These are phyloP conservation scores for Verticillium alfalfae DNA, from an alignment of 2,329 filamentous ascomycete genomes.

Conservation along the genomic window DNA sequence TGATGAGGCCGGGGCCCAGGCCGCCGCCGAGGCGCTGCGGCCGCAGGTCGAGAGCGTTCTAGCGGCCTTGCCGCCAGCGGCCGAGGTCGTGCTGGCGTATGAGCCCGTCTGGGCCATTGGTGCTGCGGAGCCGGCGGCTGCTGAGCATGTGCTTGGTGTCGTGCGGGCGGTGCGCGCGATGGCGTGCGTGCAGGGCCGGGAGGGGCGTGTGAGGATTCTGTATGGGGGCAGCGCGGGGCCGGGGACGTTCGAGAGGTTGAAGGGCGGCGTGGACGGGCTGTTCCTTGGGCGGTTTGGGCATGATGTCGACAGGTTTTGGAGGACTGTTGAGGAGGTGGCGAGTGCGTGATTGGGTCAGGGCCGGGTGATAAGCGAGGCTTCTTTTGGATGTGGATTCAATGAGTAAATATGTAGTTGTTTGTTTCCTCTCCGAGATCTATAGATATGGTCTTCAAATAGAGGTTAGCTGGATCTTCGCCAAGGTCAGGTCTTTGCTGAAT, in stretches of 20 bases:
- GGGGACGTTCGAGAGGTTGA: conserved; percentile 64
- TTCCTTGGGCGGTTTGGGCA: conserved; percentile 81
- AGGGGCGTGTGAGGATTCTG: conserved; percentile 60
- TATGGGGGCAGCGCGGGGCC: conserved; percentile 83
- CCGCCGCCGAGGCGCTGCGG: conserved; percentile 61
- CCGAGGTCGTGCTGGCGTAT: conserved; percentile 74
- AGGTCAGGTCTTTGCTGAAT: too few species aligned
- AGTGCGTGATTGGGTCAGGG: not conserved
- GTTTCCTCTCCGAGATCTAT: too few species aligned
- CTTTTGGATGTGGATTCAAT: too few species aligned
- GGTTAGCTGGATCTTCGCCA: too few species aligned
- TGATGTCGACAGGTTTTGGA: conserved; percentile 64
- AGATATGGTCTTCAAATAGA: too few species aligned
- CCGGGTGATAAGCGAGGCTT: too few species aligned
- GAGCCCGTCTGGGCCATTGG: conserved; percentile 90
- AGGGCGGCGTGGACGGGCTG: conserved; percentile 68
- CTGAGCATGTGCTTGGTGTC: conserved; percentile 68
- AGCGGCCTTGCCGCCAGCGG: conserved; percentile 50
- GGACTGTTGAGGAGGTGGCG: conserved; percentile 68
- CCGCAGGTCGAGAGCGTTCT: conserved; percentile 62
- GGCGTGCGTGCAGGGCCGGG: conserved; percentile 43
- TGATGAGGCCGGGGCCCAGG: conserved; percentile 35
- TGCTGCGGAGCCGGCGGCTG: conserved; percentile 62
- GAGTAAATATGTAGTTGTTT: too few species aligned
- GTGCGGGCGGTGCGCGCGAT: conserved; percentile 56